Base-by-base conservation (phyloP, 2,329 filamentous ascomycete species). In the Sarocladium strictum region DNA sequence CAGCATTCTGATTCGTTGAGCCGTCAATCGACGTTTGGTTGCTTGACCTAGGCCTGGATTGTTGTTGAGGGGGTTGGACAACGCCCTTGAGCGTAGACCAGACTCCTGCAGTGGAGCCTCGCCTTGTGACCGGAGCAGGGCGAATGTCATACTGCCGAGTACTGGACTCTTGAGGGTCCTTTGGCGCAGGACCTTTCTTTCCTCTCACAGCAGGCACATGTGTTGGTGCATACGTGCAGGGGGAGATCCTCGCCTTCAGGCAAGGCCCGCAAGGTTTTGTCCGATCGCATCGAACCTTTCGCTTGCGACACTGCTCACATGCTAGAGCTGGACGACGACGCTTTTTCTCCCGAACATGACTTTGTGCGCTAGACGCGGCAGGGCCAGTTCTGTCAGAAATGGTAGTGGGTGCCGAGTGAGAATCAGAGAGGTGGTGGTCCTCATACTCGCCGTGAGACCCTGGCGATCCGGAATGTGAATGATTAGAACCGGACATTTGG, bases 231-330 rank as follows among this genome's bases (percentile, higher is more conserved):
- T 83, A 86, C 1, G 78, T 72, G 61, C 84, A 86, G 19, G 72
- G 71, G 5, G 75, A 71, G 38, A 76, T 78, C 58, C 76, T 76
- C 21, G 80, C 79, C 58, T 77, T 76, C n/a, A 77, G 56, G 61
- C 84, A 86, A 56, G 83, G 81, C 56, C 71, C 75, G 61, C 83
- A 86, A 1, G 84, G 84, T 6, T 69, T 65, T 56, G 77, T 76
- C 50, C 80, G 77, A 61, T 86, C 78, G 62, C 83, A 86, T 47
- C 76, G 75, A 56, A 86, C 78, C 65, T 86, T 87, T 38, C 81
- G 79, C 54, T 69, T 75, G 41, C 83, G 73, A 61, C 84, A 86
- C 40, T 81, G 71, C 59, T 75, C 69, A 63, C 81, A 85, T 1
- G 81, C 81, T 29, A 76, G 65, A 2, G 73, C 66, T 32, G 70